Evolutionary conservation across 1,284 basidiomycete species (phyloP), one percentile per base, ranked within the genome.

Genomic region (Naganishia albida): DNA sequence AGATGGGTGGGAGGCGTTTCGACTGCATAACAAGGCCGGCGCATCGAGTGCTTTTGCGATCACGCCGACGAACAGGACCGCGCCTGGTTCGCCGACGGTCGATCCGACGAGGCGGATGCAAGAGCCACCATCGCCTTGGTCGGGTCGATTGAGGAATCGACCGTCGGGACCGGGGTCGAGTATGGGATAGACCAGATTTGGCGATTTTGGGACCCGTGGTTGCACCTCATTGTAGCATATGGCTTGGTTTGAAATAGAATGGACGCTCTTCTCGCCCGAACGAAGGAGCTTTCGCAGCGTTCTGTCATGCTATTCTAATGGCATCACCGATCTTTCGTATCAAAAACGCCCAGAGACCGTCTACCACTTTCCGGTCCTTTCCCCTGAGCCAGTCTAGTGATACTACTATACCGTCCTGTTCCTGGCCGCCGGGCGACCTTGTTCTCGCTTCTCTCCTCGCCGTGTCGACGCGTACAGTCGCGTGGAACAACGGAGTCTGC

Each of bases 291-390:
- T 18, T 44, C 43, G 18, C n/a, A n/a, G n/a, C n/a, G n/a, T n/a
- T 6, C 7, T 38, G 12, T 28, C 28, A 38, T 2, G 20, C 20
- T 13, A 26, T 18, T 20, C 34, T 39, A 2, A 60, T 46, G 26
- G 57, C 57, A 53, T 65, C 63, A 7, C 67, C 72, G 7, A 80
- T 69, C 70, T 83, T 84, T 48, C 78, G 72, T 43, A 80, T 71
- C 0, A 88, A 72, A 76, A 86, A 87, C 69, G 83, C 85, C 72
- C 83, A 83, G 67, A 93, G 87, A 44, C 85, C 85, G 71, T 91
- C 88, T 50, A 89, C 87, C 44, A 86, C 59, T 0, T 70, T 71
- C 40, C 88, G 73, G 42, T 90, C 86, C 25, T 68, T 73, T 0
- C 90, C 91, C 64, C 80, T 81, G 12, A 85, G 71, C 89, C 89